Percentiles rank a stretch among this genome's conserved stretches.
Conservation (phyloP, 768 basidiomycete genomes). For the Mycena maculata region DNA sequence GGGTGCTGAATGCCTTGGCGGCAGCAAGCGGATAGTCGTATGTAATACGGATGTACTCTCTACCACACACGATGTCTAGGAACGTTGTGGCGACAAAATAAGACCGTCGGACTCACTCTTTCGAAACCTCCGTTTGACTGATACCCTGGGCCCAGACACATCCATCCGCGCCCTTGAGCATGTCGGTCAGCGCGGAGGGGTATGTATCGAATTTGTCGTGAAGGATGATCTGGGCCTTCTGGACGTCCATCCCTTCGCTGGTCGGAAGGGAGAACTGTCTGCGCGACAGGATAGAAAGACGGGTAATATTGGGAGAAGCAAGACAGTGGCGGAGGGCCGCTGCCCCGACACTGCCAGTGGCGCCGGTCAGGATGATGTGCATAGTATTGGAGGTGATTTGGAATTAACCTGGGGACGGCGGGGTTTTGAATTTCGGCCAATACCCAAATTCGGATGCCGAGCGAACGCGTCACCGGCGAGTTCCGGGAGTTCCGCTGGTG, state of each 20-base stretch:
- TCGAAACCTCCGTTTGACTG: slow-evolving; percentile 38
- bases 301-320: slow-evolving; percentile 36
- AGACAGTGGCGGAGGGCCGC: slow-evolving; percentile 40
- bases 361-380: slow-evolving; percentile 39
- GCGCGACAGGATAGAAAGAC: slow-evolving; percentile 43
- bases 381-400: slow-evolving; percentile 39
- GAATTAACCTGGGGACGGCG: not conserved
- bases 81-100: not conserved
- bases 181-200: slow-evolving; percentile 23
- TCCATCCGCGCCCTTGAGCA: slow-evolving; percentile 39
- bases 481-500: too few species aligned
- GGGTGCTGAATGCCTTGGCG: slow-evolving; percentile 37
- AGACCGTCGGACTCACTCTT: slow-evolving; percentile 36
- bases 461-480: too few species aligned
- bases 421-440: too few species aligned
- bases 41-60: slow-evolving; percentile 43
- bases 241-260: slow-evolving; percentile 31
- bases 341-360: slow-evolving; percentile 41
- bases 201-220: slow-evolving; percentile 39
- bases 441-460: too few species aligned
- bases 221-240: slow-evolving; percentile 39
- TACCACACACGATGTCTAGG: not conserved
- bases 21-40: slow-evolving; percentile 42
- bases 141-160: slow-evolving; percentile 45
- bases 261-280: slow-evolving; percentile 21